These are phyloP conservation scores for Nasturtium officinale DNA, from an alignment of 345 rosid genomes.

Conservation along the genomic window DNA sequence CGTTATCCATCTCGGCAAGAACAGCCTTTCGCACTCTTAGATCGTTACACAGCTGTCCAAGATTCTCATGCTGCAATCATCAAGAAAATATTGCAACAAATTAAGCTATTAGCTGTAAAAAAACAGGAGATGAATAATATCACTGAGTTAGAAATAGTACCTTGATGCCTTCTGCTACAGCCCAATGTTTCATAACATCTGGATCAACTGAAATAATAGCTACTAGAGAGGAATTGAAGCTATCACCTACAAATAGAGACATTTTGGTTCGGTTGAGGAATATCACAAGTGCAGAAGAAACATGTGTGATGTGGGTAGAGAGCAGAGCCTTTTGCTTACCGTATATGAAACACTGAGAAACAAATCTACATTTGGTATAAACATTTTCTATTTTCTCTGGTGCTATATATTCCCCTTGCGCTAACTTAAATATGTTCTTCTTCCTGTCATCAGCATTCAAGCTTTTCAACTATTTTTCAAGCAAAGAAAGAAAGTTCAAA, in stretches of 20 bases:
- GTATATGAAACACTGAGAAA: conserved; percentile 73
- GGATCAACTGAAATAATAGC: conserved; percentile 78
- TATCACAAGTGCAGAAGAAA: background rate
- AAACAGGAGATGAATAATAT: background rate
- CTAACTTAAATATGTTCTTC: conserved; percentile 92
- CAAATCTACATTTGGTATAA: conserved; percentile 80
- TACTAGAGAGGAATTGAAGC: conserved; percentile 78
- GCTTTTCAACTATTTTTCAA: background rate
- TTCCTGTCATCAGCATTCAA: conserved; percentile 45
- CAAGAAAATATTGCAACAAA: conserved; percentile 15
- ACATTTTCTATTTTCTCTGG: conserved; percentile 98
- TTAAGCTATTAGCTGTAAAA: background rate
- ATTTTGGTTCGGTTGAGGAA: conserved; percentile 29
- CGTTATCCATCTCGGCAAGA: conserved; percentile 71
- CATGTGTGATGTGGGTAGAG: background rate
- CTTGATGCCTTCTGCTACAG: conserved; percentile 71
- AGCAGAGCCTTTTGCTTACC: conserved; percentile 52
- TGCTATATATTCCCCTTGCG: conserved; percentile 98
- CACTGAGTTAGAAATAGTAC: conserved; percentile 38
- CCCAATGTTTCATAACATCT: conserved; percentile 77
- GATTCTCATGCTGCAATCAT: conserved; percentile 58
- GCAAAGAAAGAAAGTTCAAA: background rate
- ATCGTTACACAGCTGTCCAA: conserved; percentile 68
- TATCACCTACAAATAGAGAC: conserved; percentile 64
- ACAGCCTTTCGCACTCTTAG: conserved; percentile 63